Evolutionary conservation across 768 basidiomycete genomes (phyloP), one percentile per base, ranked within the genome.

Genomic region (Mycena vulgaris): DNA sequence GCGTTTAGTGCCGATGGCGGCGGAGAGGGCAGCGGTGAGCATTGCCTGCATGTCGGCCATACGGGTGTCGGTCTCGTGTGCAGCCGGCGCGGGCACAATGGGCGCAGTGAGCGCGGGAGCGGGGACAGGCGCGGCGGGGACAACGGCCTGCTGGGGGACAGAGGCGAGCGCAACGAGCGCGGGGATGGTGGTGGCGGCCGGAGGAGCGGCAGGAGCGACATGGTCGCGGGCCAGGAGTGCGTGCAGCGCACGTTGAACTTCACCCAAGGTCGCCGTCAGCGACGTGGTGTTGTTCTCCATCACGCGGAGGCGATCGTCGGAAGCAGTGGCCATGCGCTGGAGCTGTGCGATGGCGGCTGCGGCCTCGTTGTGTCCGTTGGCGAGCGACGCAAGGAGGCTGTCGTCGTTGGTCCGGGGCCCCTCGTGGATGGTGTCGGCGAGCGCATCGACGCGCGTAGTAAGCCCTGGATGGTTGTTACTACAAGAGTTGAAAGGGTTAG

Each of bases 371-470:
- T 45, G 40, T 39, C 40, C 19, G 27, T 45, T 27, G 16, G 40
- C 25, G 30, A 59, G 58, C 19, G 7, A n/a, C 28, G 42, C 58
- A 10, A 59, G 58, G 17, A 59, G 40, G 11, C 58, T 33, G 42
- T 59, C 58, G 57, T 58, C 57, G 39, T n/a, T 59, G 56, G 45
- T 13, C 42, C n/a, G 58, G 6, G 58, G 58, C 9, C 58, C 58
- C 2, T 58, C 57, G 5, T 45, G 39, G 40, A 58, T 33, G 17
- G 13, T 55, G 8, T n/a, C n/a, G n/a, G 53, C 35, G 33, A 55
- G 3, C 9, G 33, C 5, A n/a, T n/a, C n/a, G n/a, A n/a, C n/a
- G n/a, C 21, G 10, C 4, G 31, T 35, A 19, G 3, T 27, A 10
- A 13, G 49, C 48, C 17, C 21, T 9, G n/a, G 17, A 49, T n/a